These are phyloP conservation scores for Fusarium agapanthi DNA, from an alignment of 2,329 filamentous ascomycete genomes.

Conservation along the genomic window DNA sequence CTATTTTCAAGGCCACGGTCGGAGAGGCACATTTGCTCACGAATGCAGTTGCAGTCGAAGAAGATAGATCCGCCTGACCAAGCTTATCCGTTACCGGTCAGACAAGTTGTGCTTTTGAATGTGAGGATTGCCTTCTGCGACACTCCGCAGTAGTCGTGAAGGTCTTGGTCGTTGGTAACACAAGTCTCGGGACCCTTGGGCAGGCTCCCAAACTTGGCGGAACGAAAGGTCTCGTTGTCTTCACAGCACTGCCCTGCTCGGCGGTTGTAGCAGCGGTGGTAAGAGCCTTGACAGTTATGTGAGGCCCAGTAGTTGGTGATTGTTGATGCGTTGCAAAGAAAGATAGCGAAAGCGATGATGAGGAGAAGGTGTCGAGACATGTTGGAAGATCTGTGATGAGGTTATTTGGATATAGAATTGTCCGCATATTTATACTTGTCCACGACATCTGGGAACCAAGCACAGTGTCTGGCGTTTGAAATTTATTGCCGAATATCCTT, in stretches of 20 bases:
- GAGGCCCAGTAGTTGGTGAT: too few relatives aligned
- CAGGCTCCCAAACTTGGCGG: too few relatives aligned
- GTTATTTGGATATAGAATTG: not conserved
- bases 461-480: not conserved
- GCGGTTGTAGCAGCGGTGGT: too few relatives aligned
- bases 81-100: not conserved
- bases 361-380: not conserved
- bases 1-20: not conserved
- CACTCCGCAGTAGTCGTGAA: not conserved
- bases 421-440: not conserved
- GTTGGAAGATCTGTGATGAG: not conserved
- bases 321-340: not conserved
- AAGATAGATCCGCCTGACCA: not conserved
- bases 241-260: too few relatives aligned
- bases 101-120: not conserved
- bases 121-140: not conserved
- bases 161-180: too few relatives aligned
- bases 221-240: too few relatives aligned
- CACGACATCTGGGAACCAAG: not conserved
- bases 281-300: too few relatives aligned
- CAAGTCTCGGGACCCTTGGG: too few relatives aligned
- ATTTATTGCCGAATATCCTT: not conserved
- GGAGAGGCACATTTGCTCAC: not conserved
- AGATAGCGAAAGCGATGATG: not conserved
- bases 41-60: not conserved